These are phyloP conservation scores for Begonia peltatifolia DNA, from an alignment of 306 rosid species.

Conservation along the genomic window DNA sequence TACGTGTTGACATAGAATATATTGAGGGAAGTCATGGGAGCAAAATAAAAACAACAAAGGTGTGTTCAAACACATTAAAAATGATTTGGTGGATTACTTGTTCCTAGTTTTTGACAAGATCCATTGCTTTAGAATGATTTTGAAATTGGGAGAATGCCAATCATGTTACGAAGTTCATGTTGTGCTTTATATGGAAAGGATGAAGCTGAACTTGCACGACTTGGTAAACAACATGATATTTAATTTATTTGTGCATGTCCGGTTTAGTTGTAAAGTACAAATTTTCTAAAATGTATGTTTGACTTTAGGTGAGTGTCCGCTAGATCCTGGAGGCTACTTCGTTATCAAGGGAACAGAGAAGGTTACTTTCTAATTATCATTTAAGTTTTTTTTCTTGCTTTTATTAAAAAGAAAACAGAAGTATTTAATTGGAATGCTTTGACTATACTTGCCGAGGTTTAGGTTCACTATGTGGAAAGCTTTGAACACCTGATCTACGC, in stretches of 20 bases:
- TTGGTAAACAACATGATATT: conserved; percentile 14
- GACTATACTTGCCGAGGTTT: no score
- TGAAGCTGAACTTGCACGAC: conserved; percentile 76
- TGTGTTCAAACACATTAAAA: conserved; percentile 10
- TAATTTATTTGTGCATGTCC: conserved; percentile 12
- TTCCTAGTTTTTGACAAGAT: background rate
- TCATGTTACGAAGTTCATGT: conserved; percentile 71
- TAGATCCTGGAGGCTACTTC: conserved; percentile 95
- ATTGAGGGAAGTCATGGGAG: conserved; percentile 36
- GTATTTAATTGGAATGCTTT: no score
- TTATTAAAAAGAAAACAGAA: no score
- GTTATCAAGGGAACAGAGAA: conserved; percentile 87
- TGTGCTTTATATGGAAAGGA: conserved; percentile 57
- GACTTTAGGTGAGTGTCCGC: conserved; percentile 73
- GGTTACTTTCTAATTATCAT: conserved; percentile 31
- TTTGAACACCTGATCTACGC: no score
- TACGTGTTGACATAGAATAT: conserved; percentile 52
- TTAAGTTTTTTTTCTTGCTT: background rate
- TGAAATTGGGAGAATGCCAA: conserved; percentile 73
- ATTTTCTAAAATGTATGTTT: background rate
- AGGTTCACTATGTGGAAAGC: no score
- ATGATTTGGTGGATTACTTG: background rate
- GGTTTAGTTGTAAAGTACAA: background rate
- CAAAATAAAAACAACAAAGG: conserved; percentile 25
- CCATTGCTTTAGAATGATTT: conserved; percentile 25